Conservation (phyloP, 345 rosid genomes). For the Clarkia xantiana region DNA sequence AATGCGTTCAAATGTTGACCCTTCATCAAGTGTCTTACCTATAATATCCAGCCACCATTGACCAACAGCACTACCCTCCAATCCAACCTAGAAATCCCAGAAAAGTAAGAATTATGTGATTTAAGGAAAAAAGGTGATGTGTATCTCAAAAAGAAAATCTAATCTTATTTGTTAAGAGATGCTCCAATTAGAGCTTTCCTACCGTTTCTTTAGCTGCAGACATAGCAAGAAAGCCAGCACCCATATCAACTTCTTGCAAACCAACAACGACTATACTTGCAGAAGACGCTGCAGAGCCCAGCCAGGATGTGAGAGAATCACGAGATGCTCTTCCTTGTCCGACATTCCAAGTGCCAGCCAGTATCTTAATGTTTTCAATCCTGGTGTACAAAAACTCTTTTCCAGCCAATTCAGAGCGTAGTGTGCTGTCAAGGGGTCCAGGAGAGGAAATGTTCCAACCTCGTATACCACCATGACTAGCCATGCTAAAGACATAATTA, state of each 20-base stretch:
- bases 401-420: slow-evolving; percentile 43
- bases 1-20: slow-evolving; percentile 70
- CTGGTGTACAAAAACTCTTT: slow-evolving; percentile 46
- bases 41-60: slow-evolving; percentile 93
- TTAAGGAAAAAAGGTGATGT: not conserved
- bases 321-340: slow-evolving; percentile 88
- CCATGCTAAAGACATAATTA: slow-evolving; percentile 67
- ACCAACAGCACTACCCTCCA: slow-evolving; percentile 88
- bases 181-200: not conserved
- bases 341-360: slow-evolving; percentile 95
- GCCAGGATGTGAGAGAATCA: slow-evolving; percentile 68
- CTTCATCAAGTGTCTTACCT: slow-evolving; percentile 73
- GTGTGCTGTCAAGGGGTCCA: slow-evolving; percentile 49
- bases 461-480: slow-evolving; percentile 82
- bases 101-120: slow-evolving; percentile 7
- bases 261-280: slow-evolving; percentile 87
- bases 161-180: slow-evolving; percentile 1
- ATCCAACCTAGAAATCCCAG: slow-evolving; percentile 58
- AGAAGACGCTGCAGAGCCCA: slow-evolving; percentile 60
- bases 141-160: slow-evolving; percentile 1
- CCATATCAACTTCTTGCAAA: slow-evolving; percentile 98
- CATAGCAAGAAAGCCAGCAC: slow-evolving; percentile 97
- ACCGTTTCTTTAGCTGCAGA: slow-evolving; percentile 98
- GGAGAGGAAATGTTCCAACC: slow-evolving; percentile 89
- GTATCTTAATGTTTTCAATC: slow-evolving; percentile 39